These are phyloP conservation scores for Rhizophora mangle DNA, from an alignment of 345 rosid species.

Conservation along the genomic window DNA sequence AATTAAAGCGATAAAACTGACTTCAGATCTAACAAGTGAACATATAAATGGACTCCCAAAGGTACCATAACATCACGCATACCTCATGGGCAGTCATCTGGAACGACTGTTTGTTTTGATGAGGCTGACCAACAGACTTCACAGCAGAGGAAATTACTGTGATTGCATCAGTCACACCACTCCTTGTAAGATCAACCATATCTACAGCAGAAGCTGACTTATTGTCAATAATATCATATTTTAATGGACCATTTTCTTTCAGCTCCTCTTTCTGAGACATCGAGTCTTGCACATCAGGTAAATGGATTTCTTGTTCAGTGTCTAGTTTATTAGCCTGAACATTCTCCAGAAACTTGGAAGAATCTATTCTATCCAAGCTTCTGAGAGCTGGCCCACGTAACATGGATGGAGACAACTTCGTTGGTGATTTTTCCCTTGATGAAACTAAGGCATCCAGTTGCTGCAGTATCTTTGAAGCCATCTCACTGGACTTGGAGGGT, in stretches of 20 bases:
- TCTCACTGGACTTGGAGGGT: conserved; percentile 73
- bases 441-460: conserved; percentile 64
- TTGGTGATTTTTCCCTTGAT: conserved; percentile 62
- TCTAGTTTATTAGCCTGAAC: conserved; percentile 35
- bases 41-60: not conserved
- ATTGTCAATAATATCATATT: conserved; percentile 21
- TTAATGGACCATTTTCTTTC: conserved; percentile 17
- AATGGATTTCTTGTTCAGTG: conserved; percentile 14
- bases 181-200: conserved; percentile 30
- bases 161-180: conserved; percentile 24
- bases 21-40: not conserved
- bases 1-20: not conserved
- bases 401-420: conserved; percentile 72
- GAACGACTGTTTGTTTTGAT: conserved; percentile 44
- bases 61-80: not conserved
- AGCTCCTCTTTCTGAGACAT: conserved; percentile 28
- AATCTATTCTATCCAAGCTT: conserved; percentile 66
- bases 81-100: conserved; percentile 81
- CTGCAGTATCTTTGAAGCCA: conserved; percentile 77
- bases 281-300: conserved; percentile 30
- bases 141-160: conserved; percentile 26
- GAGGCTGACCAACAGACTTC: conserved; percentile 33
- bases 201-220: conserved; percentile 33
- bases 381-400: conserved; percentile 70
- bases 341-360: conserved; percentile 45